Conservation (phyloP, 2,329 filamentous ascomycete species). For the Metarhizium anisopliae region DNA sequence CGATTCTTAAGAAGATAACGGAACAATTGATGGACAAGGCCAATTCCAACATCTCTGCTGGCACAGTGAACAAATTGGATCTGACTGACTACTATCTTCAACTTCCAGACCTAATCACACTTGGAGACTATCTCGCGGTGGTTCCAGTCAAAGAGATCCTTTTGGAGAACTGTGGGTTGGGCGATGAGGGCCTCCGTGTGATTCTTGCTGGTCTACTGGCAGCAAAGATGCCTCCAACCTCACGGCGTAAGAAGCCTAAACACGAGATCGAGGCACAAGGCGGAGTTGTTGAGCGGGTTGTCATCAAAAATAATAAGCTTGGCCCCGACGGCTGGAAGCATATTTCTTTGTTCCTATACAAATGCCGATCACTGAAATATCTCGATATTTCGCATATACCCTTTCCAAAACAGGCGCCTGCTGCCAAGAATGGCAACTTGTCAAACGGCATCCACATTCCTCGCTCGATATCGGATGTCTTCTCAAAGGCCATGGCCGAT, state of each 20-base stretch:
- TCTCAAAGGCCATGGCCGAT: slow-evolving; percentile 68
- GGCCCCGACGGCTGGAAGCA: slow-evolving; percentile 85
- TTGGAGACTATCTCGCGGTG: slow-evolving; percentile 89
- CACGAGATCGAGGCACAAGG: slow-evolving; percentile 39
- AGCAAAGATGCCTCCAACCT: slow-evolving; percentile 54
- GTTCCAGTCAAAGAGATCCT: slow-evolving; percentile 83
- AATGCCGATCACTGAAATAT: slow-evolving; percentile 77
- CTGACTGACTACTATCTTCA: slow-evolving; percentile 79
- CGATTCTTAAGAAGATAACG: slow-evolving; percentile 83
- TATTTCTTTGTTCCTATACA: slow-evolving; percentile 79
- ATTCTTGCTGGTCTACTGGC: slow-evolving; percentile 80
- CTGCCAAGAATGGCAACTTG: slow-evolving; percentile 19
- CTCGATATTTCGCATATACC: slow-evolving; percentile 80
- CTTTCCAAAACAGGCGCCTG: slow-evolving; percentile 48
- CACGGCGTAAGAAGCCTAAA: slow-evolving; percentile 39
- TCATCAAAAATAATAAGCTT: slow-evolving; percentile 87
- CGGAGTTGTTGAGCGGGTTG: slow-evolving; percentile 77
- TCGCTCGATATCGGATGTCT: slow-evolving; percentile 43
- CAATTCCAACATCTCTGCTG: slow-evolving; percentile 56
- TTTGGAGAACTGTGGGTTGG: slow-evolving; percentile 78
- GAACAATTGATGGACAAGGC: slow-evolving; percentile 70
- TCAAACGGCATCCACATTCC: slow-evolving; percentile 25
- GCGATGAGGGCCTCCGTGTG: slow-evolving; percentile 77
- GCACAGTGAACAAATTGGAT: slow-evolving; percentile 75
- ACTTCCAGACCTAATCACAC: slow-evolving; percentile 71